These are phyloP conservation scores for Tricholoma sp. DNA, from an alignment of 768 basidiomycete genomes.

Conservation along the genomic window DNA sequence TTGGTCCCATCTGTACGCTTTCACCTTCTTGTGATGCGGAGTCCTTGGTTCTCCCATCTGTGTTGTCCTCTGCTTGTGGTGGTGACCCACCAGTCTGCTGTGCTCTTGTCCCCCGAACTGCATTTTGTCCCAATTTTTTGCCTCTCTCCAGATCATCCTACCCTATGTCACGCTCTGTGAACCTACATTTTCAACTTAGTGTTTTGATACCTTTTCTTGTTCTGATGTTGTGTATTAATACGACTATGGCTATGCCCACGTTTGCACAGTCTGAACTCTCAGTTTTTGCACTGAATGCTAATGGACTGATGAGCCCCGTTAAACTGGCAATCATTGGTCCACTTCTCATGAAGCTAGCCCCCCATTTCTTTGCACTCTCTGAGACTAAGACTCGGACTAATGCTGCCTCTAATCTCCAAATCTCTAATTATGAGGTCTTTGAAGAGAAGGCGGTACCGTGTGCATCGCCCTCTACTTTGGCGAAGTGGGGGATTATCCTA, in stretches of 20 bases:
- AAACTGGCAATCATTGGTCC: no score
- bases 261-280: no score
- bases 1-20: not conserved
- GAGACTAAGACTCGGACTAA: no score
- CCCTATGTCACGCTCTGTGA: not conserved
- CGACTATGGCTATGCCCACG: not conserved
- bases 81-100: not conserved
- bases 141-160: not conserved
- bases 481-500: conserved; percentile 6
- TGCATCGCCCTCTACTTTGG: not conserved
- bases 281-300: no score
- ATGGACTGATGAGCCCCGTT: no score
- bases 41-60: not conserved
- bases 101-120: not conserved
- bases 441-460: conserved; percentile 5
- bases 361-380: conserved; percentile 4
- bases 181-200: not conserved
- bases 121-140: not conserved
- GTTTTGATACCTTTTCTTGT: no score
- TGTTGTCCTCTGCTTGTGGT: not conserved
- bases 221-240: not conserved
- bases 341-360: not conserved
- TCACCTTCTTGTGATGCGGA: not conserved
- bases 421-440: no score
- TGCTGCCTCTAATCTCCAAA: no score